Evolutionary conservation across 164 flowering plant species (phyloP).

Genomic region (Stephania japonica): DNA sequence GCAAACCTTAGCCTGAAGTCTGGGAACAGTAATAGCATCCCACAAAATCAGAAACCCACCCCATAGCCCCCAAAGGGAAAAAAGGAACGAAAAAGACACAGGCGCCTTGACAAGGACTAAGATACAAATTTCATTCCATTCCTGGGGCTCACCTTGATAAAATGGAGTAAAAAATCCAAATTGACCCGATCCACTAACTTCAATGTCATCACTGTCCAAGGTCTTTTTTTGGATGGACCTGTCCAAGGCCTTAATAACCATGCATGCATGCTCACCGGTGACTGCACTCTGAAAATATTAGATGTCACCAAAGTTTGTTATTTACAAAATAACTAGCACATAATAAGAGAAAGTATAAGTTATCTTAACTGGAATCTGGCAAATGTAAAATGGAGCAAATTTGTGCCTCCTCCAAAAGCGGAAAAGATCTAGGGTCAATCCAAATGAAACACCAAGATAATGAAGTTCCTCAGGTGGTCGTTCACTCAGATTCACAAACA

Average conservation of each 20-base stretch:
- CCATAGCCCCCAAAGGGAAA: not conserved
- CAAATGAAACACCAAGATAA: slow-evolving; percentile 94
- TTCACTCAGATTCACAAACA: slow-evolving; percentile 81
- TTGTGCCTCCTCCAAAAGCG: slow-evolving; percentile 88
- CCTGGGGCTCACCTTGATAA: slow-evolving; percentile 51
- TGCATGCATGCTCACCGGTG: slow-evolving; percentile 96
- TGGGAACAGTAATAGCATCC: slow-evolving; percentile 19
- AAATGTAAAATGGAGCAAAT: slow-evolving; percentile 87
- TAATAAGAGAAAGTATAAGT: not conserved
- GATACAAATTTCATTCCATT: not conserved
- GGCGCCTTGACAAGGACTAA: not conserved
- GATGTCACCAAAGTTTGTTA: not conserved
- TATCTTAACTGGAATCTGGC: slow-evolving; percentile 65
- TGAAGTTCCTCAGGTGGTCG: slow-evolving; percentile 86
- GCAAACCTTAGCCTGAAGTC: slow-evolving; percentile 68
- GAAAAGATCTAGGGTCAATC: slow-evolving; percentile 82
- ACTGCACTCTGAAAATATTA: slow-evolving; percentile 54
- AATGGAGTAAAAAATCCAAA: slow-evolving; percentile 75
- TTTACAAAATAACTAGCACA: not conserved
- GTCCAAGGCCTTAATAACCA: slow-evolving; percentile 75
- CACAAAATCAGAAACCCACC: not conserved
- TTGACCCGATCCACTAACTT: slow-evolving; percentile 43
- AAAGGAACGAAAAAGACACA: not conserved
- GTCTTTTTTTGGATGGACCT: too few relatives aligned
- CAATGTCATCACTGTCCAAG: slow-evolving; percentile 69